These are phyloP conservation scores for Syzygium malaccense DNA, from an alignment of 441 rosid species.

Conservation along the genomic window DNA sequence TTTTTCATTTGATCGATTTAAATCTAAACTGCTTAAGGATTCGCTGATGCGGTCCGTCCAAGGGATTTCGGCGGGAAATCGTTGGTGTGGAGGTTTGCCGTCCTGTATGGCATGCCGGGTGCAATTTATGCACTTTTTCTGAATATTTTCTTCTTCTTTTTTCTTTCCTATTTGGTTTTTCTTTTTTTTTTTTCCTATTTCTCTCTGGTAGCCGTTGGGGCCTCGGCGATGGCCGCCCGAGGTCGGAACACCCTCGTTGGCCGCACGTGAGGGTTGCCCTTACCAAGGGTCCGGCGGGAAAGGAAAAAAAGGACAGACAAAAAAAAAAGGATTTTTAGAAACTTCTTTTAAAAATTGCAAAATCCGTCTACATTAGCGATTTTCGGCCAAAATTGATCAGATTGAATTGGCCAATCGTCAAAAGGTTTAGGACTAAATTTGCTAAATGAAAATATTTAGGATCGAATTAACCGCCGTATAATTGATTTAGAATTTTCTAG, in stretches of 20 bases:
- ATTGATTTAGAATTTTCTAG: background rate
- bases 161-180: too few species aligned
- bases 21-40: too few species aligned
- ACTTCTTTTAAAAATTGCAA: background rate
- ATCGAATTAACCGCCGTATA: fast-evolving
- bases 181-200: too few species aligned
- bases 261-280: background rate
- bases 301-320: fast-evolving
- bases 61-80: background rate
- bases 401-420: fast-evolving
- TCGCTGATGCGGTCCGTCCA: too few species aligned
- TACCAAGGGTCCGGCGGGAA: background rate
- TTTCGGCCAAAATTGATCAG: fast-evolving
- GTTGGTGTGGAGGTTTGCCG: fast-evolving
- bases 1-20: background rate
- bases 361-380: fast-evolving
- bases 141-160: too few species aligned
- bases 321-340: fast-evolving
- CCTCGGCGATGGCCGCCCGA: fast-evolving
- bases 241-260: background rate
- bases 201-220: too few species aligned
- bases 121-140: too few species aligned
- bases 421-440: fast-evolving
- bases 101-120: fast-evolving
- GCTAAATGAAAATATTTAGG: background rate